phyloP scores from a whole-genome alignment of 1,139 yeast genomes.

The Taiozyma sp. region DNA sequence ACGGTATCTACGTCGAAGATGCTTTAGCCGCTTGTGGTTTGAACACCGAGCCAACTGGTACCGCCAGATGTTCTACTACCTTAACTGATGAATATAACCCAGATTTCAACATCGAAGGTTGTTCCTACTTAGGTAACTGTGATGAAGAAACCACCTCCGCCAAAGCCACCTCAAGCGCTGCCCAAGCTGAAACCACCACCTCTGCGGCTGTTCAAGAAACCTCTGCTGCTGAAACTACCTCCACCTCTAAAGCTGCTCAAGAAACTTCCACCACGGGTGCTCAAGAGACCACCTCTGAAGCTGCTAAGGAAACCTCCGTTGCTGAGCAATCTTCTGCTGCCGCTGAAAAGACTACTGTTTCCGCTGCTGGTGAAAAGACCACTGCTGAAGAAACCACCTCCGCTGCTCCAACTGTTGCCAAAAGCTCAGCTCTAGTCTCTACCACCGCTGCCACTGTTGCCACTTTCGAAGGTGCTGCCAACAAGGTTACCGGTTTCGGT shows the following conservation, averaged over 20 bases:
- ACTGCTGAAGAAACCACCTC: background rate
- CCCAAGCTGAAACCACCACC: slow-evolving; percentile 6
- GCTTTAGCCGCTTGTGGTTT: slow-evolving; percentile 24
- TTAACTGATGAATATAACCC: slow-evolving; percentile 16
- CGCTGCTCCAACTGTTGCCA: background rate
- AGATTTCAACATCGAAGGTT: slow-evolving; percentile 11
- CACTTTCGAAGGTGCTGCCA: slow-evolving; percentile 2
- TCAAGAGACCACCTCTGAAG: background rate
- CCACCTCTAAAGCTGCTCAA: background rate
- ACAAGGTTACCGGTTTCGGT: background rate
- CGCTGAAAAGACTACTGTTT: background rate
- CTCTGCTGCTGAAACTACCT: slow-evolving; percentile 2
- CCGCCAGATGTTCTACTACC: slow-evolving; percentile 20
- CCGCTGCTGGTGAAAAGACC: background rate
- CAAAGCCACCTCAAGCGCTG: slow-evolving; percentile 5
- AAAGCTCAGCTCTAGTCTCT: background rate
- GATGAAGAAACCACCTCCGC: slow-evolving; percentile 9
- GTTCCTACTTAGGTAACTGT: slow-evolving; percentile 16
- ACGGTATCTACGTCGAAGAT: slow-evolving; percentile 20
- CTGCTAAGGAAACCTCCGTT: too few species aligned
- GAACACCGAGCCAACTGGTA: slow-evolving; percentile 26
- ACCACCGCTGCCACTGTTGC: slow-evolving; percentile 5
- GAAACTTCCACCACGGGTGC: background rate
- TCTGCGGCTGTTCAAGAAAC: slow-evolving; percentile 4
- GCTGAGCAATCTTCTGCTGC: background rate